Conservation (phyloP, 768 basidiomycete species). For the Leccinum aurantiacum region DNA sequence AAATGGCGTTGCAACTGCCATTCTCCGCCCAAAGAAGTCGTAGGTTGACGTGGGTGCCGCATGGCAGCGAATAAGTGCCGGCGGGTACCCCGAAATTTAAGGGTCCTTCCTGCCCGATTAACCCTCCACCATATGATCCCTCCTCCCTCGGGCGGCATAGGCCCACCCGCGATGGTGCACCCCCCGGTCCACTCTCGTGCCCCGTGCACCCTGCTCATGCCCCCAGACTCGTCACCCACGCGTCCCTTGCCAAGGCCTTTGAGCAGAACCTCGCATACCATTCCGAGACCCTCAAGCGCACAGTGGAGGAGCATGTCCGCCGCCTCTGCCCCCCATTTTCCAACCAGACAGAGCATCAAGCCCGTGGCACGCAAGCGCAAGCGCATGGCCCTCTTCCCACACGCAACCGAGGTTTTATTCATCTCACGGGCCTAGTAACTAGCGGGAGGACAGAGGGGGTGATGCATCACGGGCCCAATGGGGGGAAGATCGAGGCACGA, state of each 20-base stretch:
- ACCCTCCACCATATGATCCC: too few relatives aligned
- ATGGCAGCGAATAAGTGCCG: too few relatives aligned
- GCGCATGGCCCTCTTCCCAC: conserved; percentile 91
- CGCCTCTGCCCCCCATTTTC: conserved; percentile 55
- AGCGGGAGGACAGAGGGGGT: too few relatives aligned
- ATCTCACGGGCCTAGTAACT: conserved; percentile 33
- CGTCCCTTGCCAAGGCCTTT: conserved; percentile 85
- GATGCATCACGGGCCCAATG: too few relatives aligned
- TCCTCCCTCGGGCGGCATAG: conserved; percentile 77
- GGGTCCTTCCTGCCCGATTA: too few relatives aligned
- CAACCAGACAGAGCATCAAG: conserved; percentile 70
- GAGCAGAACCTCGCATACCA: conserved; percentile 66
- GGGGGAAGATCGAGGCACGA: too few relatives aligned
- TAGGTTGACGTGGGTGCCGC: conserved; percentile 43
- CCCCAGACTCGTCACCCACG: conserved; percentile 79
- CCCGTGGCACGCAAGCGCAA: conserved; percentile 56
- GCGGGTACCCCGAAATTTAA: too few relatives aligned
- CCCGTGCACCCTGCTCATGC: not conserved
- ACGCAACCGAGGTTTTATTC: conserved; percentile 76
- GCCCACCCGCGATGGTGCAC: conserved; percentile 92
- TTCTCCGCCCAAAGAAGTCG: conserved; percentile 97
- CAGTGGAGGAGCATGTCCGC: conserved; percentile 51
- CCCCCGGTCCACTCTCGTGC: not conserved
- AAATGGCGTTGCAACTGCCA: conserved; percentile 92
- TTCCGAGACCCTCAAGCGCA: conserved; percentile 71